These are phyloP conservation scores for Podospora pseudopauciseta DNA, from an alignment of 495 filamentous ascomycete species.

Conservation along the genomic window DNA sequence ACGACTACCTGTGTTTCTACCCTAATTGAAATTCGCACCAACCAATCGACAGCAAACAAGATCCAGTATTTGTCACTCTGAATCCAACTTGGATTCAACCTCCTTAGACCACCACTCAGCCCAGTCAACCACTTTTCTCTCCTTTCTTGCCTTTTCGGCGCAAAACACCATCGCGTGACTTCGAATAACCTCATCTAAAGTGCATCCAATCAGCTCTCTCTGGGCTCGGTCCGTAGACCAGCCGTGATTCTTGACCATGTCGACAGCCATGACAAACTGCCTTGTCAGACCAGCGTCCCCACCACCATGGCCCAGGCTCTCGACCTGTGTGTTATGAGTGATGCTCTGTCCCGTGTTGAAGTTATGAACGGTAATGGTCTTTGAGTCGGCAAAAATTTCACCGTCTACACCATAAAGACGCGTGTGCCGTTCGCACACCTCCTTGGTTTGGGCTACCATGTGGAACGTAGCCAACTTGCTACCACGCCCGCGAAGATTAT, in stretches of 20 bases:
- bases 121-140: constrained; percentile 71
- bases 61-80: background rate
- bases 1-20: too few species aligned
- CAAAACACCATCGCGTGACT: constrained; percentile 95
- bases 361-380: constrained; percentile 59
- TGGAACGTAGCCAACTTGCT: constrained; percentile 87
- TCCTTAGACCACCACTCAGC: constrained; percentile 70
- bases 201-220: constrained; percentile 69
- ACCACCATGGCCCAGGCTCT: constrained; percentile 70
- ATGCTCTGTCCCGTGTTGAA: constrained; percentile 56
- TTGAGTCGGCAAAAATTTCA: constrained; percentile 77
- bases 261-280: constrained; percentile 76
- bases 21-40: background rate
- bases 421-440: constrained; percentile 78
- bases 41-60: too few species aligned
- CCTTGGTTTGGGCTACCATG: constrained; percentile 88
- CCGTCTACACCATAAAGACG: constrained; percentile 80
- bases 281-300: constrained; percentile 79
- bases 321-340: constrained; percentile 50
- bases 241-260: constrained; percentile 68
- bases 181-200: constrained; percentile 74
- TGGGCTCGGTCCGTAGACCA: constrained; percentile 71
- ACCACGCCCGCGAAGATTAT: constrained; percentile 43
- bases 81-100: constrained; percentile 32
- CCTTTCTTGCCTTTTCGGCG: constrained; percentile 77